Conservation (phyloP, 2,329 filamentous ascomycete genomes). For the Metarhizium guizhouense region DNA sequence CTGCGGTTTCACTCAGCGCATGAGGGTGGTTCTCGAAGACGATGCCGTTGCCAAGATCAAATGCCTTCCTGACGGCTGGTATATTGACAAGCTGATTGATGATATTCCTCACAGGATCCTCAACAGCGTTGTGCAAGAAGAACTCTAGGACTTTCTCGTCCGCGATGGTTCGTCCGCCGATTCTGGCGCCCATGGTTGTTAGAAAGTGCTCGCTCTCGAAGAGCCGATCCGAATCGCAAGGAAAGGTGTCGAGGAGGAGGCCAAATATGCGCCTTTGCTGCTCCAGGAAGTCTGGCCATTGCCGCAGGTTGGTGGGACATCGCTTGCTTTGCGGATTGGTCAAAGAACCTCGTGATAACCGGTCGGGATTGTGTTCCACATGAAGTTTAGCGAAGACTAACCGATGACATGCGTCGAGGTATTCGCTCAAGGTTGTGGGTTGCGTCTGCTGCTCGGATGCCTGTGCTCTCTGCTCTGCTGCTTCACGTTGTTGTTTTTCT, state of each 20-base stretch:
- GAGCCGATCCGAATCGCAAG: conserved; percentile 8
- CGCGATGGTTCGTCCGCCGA: conserved; percentile 10
- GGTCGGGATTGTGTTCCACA: conserved; percentile 15
- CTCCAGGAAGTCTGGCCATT: conserved; percentile 21
- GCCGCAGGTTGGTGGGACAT: conserved; percentile 18
- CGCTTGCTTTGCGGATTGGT: conserved; percentile 20
- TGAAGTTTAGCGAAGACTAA: conserved; percentile 15
- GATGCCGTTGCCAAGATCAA: conserved; percentile 19
- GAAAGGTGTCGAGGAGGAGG: conserved; percentile 13
- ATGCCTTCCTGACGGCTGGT: conserved; percentile 10
- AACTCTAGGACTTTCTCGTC: conserved; percentile 22
- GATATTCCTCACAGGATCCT: conserved; percentile 15
- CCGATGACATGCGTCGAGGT: conserved; percentile 20
- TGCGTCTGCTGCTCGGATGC: conserved; percentile 11
- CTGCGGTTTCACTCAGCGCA: conserved; percentile 16
- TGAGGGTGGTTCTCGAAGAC: conserved; percentile 22
- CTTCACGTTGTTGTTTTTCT: too few species aligned
- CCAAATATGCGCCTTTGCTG: conserved; percentile 14
- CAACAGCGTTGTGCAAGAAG: conserved; percentile 11
- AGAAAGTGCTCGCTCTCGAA: conserved; percentile 19
- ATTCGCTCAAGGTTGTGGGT: conserved; percentile 21
- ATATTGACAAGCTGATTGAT: conserved; percentile 18
- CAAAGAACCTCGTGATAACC: conserved; percentile 17
- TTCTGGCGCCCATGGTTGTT: conserved; percentile 12
- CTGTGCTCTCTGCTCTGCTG: too few species aligned